phyloP scores from a whole-genome alignment of 805 yeast genomes.

The Wickerhamia fluorescens region DNA sequence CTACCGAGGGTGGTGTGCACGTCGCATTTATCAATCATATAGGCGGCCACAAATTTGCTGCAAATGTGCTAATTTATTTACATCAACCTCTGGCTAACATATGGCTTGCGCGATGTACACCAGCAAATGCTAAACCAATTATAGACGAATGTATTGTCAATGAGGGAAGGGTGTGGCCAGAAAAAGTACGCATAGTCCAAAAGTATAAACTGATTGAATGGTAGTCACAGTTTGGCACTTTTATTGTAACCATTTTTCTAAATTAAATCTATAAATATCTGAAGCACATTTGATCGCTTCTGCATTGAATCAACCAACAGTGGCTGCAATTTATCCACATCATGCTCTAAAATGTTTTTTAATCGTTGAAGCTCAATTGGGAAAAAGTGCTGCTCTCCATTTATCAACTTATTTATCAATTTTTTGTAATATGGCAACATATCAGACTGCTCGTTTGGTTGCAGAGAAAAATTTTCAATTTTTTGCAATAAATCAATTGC shows the following conservation, averaged over 20 bases:
- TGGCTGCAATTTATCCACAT: constrained; percentile 25
- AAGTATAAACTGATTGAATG: constrained; percentile 48
- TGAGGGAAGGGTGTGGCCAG: constrained; percentile 66
- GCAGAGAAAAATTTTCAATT: too few species aligned
- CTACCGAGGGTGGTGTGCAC: constrained; percentile 64
- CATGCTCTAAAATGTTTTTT: constrained; percentile 30
- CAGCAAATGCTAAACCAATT: constrained; percentile 66
- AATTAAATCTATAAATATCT: too few species aligned
- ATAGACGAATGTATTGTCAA: constrained; percentile 68
- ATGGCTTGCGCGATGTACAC: constrained; percentile 85
- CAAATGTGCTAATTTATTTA: constrained; percentile 74
- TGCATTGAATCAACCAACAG: constrained; percentile 45
- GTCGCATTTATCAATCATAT: constrained; percentile 77
- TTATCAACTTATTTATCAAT: constrained; percentile 36
- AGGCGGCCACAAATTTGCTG: constrained; percentile 95
- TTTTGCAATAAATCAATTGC: too few species aligned
- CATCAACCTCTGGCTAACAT: constrained; percentile 61
- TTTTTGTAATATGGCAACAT: constrained; percentile 42
- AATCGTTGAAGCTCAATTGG: constrained; percentile 42
- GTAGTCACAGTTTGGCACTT: constrained; percentile 31
- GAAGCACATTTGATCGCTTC: constrained; percentile 48
- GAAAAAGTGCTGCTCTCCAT: constrained; percentile 40
- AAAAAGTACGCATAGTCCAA: constrained; percentile 55
- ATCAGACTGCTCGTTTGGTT: too few species aligned
- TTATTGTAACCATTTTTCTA: too few species aligned